Base-by-base conservation (phyloP, 2,329 filamentous ascomycete genomes). In the Phoma sp. region DNA sequence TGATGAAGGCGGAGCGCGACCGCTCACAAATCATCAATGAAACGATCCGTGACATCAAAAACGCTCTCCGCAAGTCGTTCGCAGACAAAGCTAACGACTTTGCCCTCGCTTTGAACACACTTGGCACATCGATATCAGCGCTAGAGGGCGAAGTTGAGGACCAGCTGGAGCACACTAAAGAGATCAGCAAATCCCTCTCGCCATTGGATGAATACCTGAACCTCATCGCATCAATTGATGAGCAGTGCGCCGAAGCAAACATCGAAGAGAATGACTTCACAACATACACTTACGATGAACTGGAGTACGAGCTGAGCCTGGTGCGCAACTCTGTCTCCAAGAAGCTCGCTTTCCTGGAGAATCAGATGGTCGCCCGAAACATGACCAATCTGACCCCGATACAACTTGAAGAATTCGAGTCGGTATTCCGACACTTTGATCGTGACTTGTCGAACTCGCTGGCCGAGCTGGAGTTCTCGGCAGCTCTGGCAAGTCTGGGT, bases 221-320 rank as follows among this genome's bases (percentile, higher is more conserved):
- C 60, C 90, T 92, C 61, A 97, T 99, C 71, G 90, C 87, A 13
- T 86, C 86, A 10, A 84, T 98, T 43, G 93, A 97, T 70, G 86
- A 87, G 61, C 92, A 96, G 77, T 99, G 95, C 74, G 85, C 88
- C 57, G 94, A 98, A 79, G 95, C 95, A 59, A 98, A 99, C 74
- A 97, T 99, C 61, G 95, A 99, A 76, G 95, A 99, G 71, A 99
- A 99, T 76, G 95, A 99, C 79, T 98, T 95, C 76, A 99, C 95
- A n/a, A 98, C 94, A 8, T 98, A 98, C 78, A 96, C 94, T 9
- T 95, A 98, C 74, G 95, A 99, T 72, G 95, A 99, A 77, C 84
- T 99, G 37, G 87, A 88, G 57, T 99, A 99, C 78, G 95, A 99
- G 77, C 84, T 98, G 55, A 88, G 91, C 15, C 84, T 99, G 27